These are phyloP conservation scores for Venturia oleaginea DNA, from an alignment of 2,329 filamentous ascomycete genomes.

Conservation along the genomic window DNA sequence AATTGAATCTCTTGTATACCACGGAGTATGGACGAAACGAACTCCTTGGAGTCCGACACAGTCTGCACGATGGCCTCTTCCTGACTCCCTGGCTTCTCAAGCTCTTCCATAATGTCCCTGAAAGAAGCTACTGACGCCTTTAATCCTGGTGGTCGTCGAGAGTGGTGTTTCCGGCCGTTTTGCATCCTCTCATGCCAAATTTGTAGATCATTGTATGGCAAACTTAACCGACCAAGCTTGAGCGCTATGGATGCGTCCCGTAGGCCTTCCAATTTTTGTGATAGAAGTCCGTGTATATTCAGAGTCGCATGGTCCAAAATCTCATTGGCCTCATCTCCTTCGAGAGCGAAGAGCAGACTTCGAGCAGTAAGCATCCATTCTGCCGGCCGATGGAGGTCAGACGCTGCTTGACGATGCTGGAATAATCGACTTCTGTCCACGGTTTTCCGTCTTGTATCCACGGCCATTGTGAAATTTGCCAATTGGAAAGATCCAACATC, in stretches of 20 bases:
- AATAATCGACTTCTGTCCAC: conserved; percentile 86
- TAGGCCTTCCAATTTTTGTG: conserved; percentile 75
- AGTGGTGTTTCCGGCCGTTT: conserved; percentile 27
- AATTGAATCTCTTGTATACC: conserved; percentile 97
- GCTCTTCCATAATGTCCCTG: conserved; percentile 64
- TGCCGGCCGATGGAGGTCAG: conserved; percentile 60
- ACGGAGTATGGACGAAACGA: conserved; percentile 77
- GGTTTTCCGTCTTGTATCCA: conserved; percentile 86
- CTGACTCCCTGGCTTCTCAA: conserved; percentile 57
- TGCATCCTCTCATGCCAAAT: conserved; percentile 51
- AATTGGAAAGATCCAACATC: conserved; percentile 80
- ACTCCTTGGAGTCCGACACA: conserved; percentile 86
- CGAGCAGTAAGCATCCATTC: conserved; percentile 88
- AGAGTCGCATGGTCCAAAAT: conserved; percentile 79
- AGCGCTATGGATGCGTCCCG: conserved; percentile 83
- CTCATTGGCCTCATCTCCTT: conserved; percentile 77
- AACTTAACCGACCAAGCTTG: conserved; percentile 81
- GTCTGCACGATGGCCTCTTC: conserved; percentile 66
- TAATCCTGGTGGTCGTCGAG: conserved; percentile 19
- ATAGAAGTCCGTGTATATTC: conserved; percentile 85
- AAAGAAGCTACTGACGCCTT: conserved; percentile 52
- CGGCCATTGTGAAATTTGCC: conserved; percentile 72
- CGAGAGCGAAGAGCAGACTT: conserved; percentile 80
- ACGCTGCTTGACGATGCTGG: conserved; percentile 61
- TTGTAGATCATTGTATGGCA: conserved; percentile 80